Evolutionary conservation across 495 filamentous ascomycete genomes (phyloP), one percentile per base, ranked within the genome.

Genomic region (Penicillium arizonense): DNA sequence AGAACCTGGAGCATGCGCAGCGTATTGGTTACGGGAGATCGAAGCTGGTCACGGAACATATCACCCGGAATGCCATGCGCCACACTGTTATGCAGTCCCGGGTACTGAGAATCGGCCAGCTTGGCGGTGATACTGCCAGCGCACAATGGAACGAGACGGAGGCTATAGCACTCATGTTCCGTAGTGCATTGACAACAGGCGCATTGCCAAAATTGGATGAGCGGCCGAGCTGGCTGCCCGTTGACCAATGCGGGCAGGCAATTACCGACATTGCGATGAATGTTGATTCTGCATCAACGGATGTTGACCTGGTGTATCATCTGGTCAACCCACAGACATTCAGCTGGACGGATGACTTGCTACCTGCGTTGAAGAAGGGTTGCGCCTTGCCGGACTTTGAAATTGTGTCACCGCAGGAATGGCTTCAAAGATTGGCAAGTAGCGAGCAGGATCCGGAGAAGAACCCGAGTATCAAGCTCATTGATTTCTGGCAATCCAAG

Each of bases 131-230:
- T 59, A 82, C 72, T 0, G 48, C 67, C 26, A 61, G 55, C 26
- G 85, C 83, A 0, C 70, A 81, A 12, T 87, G 85, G 85, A 88
- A 86, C 52, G 67, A 71, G 14, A 81, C 72, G 0, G 85, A 88
- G 60, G 84, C 83, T 7, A 85, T 83, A 62, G 81, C 85, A 32
- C 59, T 86, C 37, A 79, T 87, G 77, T 69, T 87, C 33, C 76
- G 73, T 23, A 80, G 71, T 6, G 71, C 75, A 4, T 57, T 66
- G 16, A 63, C 78, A 0, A 72, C 78, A 1, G 75, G 74, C 4
- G 75, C 73, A 33, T 65, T 89, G 4, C 86, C 85, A 1, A 60
- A 68, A 11, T 57, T 89, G 2, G 50, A 74, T 6, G 75, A 83
- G 75, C 82, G 14, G 72, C 85, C 69, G 28, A 79, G 40, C 71